phyloP scores from a whole-genome alignment of 2,329 filamentous ascomycete genomes.

The Podosphaera xanthii region DNA sequence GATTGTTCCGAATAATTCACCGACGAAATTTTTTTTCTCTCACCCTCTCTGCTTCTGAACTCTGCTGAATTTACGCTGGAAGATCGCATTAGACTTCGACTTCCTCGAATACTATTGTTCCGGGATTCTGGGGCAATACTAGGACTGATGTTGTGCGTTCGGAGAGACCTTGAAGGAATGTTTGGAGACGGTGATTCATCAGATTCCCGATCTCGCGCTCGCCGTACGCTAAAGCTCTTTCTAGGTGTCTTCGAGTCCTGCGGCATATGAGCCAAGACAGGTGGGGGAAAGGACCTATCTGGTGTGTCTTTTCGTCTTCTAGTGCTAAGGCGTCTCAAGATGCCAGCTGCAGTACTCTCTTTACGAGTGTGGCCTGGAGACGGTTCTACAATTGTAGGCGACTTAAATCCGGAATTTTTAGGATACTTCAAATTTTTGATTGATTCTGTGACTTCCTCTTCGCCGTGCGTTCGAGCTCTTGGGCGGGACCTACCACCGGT shows the following conservation, averaged over 20 bases:
- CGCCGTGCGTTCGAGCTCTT: constrained; percentile 76
- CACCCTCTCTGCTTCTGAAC: constrained; percentile 37
- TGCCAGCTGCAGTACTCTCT: constrained; percentile 64
- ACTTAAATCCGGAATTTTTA: constrained; percentile 22
- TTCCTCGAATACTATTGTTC: constrained; percentile 33
- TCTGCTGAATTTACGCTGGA: constrained; percentile 84
- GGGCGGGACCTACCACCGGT: constrained; percentile 67
- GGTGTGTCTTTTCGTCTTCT: constrained; percentile 47
- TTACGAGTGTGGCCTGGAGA: constrained; percentile 42
- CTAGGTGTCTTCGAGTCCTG: constrained; percentile 43
- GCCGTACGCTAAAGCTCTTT: constrained; percentile 74
- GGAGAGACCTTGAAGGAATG: constrained; percentile 32
- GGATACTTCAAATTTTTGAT: constrained; percentile 41
- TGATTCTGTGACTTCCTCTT: constrained; percentile 64
- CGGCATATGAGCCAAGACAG: constrained; percentile 59
- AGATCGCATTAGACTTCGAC: constrained; percentile 57
- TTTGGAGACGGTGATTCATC: constrained; percentile 25
- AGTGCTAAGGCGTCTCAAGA: constrained; percentile 80
- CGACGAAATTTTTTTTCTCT: constrained; percentile 37
- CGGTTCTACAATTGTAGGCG: constrained; percentile 29
- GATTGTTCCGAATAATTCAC: constrained; percentile 67
- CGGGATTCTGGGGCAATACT: constrained; percentile 48
- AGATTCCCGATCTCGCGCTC: constrained; percentile 26
- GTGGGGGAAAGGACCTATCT: constrained; percentile 38
- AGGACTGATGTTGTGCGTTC: constrained; percentile 56